phyloP scores from a whole-genome alignment of 805 yeast genomes.

The Metschnikowia proteae region DNA sequence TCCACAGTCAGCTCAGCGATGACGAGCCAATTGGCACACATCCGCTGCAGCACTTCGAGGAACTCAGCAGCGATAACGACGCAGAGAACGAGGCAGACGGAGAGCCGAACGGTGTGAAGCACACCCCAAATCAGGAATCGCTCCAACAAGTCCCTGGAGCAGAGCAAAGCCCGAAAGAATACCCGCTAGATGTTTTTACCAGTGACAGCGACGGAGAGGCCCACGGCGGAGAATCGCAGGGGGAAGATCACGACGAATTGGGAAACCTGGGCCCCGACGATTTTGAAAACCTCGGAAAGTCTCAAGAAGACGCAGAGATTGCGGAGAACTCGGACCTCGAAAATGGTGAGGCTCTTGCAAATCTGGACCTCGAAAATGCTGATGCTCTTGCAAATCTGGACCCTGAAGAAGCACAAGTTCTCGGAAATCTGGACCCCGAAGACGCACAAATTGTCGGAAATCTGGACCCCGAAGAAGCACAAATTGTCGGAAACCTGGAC shows the following conservation, averaged over 20 bases:
- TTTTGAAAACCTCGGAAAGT: too few relatives aligned
- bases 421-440: background rate
- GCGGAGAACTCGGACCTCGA: background rate
- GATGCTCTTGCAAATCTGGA: too few relatives aligned
- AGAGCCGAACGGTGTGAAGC: background rate
- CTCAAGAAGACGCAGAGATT: too few relatives aligned
- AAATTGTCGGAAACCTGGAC: background rate
- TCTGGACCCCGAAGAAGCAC: background rate
- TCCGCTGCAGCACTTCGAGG: slow-evolving; percentile 4
- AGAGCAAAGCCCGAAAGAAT: too few relatives aligned
- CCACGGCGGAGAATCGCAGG: too few relatives aligned
- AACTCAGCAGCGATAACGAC: slow-evolving; percentile 4
- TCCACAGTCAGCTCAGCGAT: background rate
- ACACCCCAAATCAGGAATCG: too few relatives aligned
- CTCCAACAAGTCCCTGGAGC: too few relatives aligned
- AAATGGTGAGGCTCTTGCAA: background rate
- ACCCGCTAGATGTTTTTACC: too few relatives aligned
- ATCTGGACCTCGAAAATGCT: background rate
- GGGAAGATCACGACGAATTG: background rate
- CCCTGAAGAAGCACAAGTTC: background rate
- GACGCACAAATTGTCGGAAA: too few relatives aligned
- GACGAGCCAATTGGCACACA: background rate
- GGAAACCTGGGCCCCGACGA: background rate
- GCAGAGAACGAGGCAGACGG: background rate
- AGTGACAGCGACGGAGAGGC: too few relatives aligned